phyloP scores from a whole-genome alignment of 371 early-diverging fungal species.

The Lichtheimia ornata region DNA sequence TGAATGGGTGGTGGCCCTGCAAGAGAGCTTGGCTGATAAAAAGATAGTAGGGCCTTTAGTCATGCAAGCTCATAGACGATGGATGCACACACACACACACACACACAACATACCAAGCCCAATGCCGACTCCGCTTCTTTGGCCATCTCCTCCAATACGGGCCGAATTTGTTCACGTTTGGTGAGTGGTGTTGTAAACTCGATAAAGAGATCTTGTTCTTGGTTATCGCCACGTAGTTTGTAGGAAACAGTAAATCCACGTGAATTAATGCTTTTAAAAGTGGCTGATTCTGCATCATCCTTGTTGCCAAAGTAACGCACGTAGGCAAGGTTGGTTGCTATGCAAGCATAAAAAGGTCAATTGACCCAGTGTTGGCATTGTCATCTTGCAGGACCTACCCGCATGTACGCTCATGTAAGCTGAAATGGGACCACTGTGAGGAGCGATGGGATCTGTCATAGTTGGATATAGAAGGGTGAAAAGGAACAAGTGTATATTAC shows the following conservation, averaged over 20 bases:
- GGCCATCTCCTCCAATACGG: conserved; percentile 47
- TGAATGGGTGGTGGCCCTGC: conserved; percentile 38
- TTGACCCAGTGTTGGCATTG: neutral
- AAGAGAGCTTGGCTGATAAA: conserved; percentile 39
- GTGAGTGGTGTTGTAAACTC: conserved; percentile 33
- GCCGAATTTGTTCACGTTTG: conserved; percentile 44
- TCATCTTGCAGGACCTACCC: conserved; percentile 18
- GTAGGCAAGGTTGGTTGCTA: conserved; percentile 49
- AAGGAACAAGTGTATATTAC: neutral
- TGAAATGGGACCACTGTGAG: conserved; percentile 42
- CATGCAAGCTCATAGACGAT: neutral
- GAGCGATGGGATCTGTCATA: conserved; percentile 41
- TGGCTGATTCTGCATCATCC: conserved; percentile 39
- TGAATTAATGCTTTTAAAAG: conserved; percentile 38
- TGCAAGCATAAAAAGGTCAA: conserved; percentile 3
- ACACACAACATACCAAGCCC: conserved; percentile 35
- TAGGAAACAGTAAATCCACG: conserved; percentile 33
- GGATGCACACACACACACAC: too few species aligned
- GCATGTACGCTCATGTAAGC: conserved; percentile 53
- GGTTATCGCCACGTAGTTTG: conserved; percentile 14
- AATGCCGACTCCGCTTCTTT: conserved; percentile 49
- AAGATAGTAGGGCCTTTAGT: conserved; percentile 1
- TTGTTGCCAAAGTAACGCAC: conserved; percentile 39
- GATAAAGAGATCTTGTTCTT: conserved; percentile 21
- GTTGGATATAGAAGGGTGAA: neutral